Base-by-base conservation (phyloP, 2,329 filamentous ascomycete species). In the Bipolaris zeicola region DNA sequence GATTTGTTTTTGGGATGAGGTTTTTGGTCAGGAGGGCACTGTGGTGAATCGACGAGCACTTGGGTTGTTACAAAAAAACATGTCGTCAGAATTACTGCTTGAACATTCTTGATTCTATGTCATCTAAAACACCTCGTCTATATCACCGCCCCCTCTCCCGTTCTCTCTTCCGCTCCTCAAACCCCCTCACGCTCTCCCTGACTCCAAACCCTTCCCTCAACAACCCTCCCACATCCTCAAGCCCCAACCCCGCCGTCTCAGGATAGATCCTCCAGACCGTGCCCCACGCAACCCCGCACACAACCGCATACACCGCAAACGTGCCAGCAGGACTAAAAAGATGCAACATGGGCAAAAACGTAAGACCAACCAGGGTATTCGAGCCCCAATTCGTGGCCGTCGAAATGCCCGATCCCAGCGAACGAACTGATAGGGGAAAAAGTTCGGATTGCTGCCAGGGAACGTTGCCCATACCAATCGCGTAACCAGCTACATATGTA, bases 381-480 rank as follows among this genome's bases (percentile, higher is more conserved):
- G 89, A 87, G 3, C 83, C 85, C 94, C 94, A 98, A 70, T 90
- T 97, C 6, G 91, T 96, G 5, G 88, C 89, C 6, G 93, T 94
- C 1, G 89, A 85, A 5, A 91, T 75, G 0, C 87, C 87, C 55
- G 88, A 90, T 26, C 90, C 91, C 1, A 91, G 76, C 4, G 88
- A 87, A 46, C 90, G 86, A 43, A 92, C 89, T 28, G 83, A 82
- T 45, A 93, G 81, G 0, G 92, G 90, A 71, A 97, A 97, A 31
- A 96, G 71, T 78, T 98, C 94, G 65, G 89, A 91, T 78, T 96
- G 93, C 83, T 96, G 94, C 94, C 94, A 98, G 0, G 94, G 93
- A 2, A 98, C 92, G 67, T 92, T 96, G 7, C 94, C 94, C 2
- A 98, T 82, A 2, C 94, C 94, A 1, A 93, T 81, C 1, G 94